Evolutionary conservation across 208 protist genomes (phyloP), one percentile per base, ranked within the genome.

Genomic region (Naegleria fowleri): DNA sequence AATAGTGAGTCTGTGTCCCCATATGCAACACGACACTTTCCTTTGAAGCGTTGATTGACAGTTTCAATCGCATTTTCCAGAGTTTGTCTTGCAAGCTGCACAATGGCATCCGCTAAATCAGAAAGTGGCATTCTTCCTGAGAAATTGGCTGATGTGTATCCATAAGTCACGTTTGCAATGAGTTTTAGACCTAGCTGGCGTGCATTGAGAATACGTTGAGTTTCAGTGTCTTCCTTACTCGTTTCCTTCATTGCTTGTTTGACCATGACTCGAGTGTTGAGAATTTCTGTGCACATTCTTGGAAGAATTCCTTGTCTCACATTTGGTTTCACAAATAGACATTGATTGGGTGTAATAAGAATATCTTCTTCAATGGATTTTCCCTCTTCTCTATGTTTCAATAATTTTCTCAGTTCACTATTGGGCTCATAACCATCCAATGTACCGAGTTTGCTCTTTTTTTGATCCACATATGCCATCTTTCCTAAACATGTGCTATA

Each of bases 121-220:
- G 94, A 91, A 90, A 95, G 97, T 19, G 97, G 96, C 96, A 98
- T 98, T 79, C 96, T 91, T 5, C 96, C 97, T n/a, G 95, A 95
- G 84, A 95, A 97, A 33, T 90, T 94, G 0, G 97, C 97, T 7
- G 92, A 87, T 4, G 96, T 96, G 85, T 98, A 98, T 1, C 97
- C 97, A 92, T 97, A 98, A 5, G 96, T 96, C 15, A 98, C 97
- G 88, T 98, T 98, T 25, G 95, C 95, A 48, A 98, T 95, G 90
- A 98, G 83, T 90, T 98, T 98, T 4, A 98, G 84, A 16, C 92
- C 96, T 0, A 96, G 87, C 92, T 98, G 97, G 15, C 95, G 55
- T 3, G 95, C 91, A 91, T 97, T 86, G 29, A 97, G 87, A 58
- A 95, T 93, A 16, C 92, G 86, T 9, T 92, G 76, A 84, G 93